Percentiles rank a stretch among this genome's conserved stretches.
These are phyloP conservation scores for Oldenlandia corymbosa DNA, from an alignment of 257 asterid genomes.

Conservation along the genomic window DNA sequence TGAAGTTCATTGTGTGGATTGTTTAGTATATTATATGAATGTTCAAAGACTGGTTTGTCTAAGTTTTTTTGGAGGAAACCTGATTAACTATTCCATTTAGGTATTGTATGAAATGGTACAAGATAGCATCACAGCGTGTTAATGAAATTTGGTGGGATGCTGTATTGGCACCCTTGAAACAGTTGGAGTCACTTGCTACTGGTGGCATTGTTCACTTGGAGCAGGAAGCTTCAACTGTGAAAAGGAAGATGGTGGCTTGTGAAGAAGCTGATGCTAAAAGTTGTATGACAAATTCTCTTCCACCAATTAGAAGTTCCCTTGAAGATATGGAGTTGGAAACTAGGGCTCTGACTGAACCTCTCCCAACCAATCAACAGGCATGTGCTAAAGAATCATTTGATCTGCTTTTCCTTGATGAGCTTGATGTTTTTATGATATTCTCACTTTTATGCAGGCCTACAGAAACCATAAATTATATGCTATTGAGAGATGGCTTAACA, in stretches of 20 bases:
- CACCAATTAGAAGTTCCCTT: slow-evolving; percentile 49
- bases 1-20: slow-evolving; percentile 20
- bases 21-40: slow-evolving; percentile 8
- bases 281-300: slow-evolving; percentile 17
- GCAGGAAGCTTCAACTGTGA: slow-evolving; percentile 25
- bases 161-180: slow-evolving; percentile 69
- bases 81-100: slow-evolving; percentile 28
- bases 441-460: slow-evolving; percentile 61
- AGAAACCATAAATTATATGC: slow-evolving; percentile 74
- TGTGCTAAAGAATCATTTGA: slow-evolving; percentile 11
- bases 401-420: neutral
- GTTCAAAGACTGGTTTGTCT: neutral
- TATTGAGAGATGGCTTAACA: slow-evolving; percentile 86
- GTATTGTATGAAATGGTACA: slow-evolving; percentile 91
- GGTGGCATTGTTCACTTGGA: slow-evolving; percentile 37
- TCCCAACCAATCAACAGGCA: slow-evolving; percentile 96
- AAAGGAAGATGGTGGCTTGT: slow-evolving; percentile 21
- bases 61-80: neutral
- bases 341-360: slow-evolving; percentile 92
- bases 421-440: slow-evolving; percentile 9
- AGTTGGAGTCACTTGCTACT: slow-evolving; percentile 70
- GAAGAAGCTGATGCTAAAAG: slow-evolving; percentile 22
- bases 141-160: slow-evolving; percentile 79
- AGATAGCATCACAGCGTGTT: slow-evolving; percentile 67
- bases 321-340: slow-evolving; percentile 97